Evolutionary conservation across 768 basidiomycete genomes (phyloP), one percentile per base, ranked within the genome.

Genomic region (Mycena sanguinolenta): DNA sequence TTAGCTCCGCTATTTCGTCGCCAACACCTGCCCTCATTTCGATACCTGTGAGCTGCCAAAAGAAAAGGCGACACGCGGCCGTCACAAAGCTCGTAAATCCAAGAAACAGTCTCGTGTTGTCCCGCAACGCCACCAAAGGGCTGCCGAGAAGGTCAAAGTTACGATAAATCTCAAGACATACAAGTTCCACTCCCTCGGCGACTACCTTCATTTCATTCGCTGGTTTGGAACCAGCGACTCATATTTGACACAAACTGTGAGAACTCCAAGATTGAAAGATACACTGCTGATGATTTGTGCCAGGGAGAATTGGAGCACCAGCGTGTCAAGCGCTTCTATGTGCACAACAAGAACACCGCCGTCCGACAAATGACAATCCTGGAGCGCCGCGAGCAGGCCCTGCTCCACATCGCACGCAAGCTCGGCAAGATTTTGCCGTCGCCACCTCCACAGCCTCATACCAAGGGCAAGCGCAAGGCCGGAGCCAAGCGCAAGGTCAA

Each of bases 301-400:
- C 32, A 85, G 83, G 80, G 81, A 3, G 83, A 86, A 67, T 77
- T 79, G 0, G 79, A 84, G 63, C 85, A 86, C 62, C 70, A 66
- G 0, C 54, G 62, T 0, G 78, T 79, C 14, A 85, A 86, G 69
- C 58, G 50, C 0, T 80, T 79, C 52, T 85, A 82, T 58, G 62
- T 71, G 0, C 39, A 73, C 1, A 78, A 81, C 73, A 79, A 82
- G 70, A 38, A 58, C 72, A 5, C 42, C 59, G n/a, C 72, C 36
- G 0, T 30, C 6, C 6, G 42, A 0, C 75, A 78, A 2, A 83
- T 84, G 30, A 76, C 78, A 0, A 71, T 36, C 16, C 65, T 67
- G 8, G 58, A 75, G 49, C 60, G 71, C 2, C 46, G 61, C 0
- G 67, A 72, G 36, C 27, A 32, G n/a, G 53, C 69, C 2, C 54